phyloP scores from a whole-genome alignment of 208 protist genomes.

The Trypanosoma scelopori region DNA sequence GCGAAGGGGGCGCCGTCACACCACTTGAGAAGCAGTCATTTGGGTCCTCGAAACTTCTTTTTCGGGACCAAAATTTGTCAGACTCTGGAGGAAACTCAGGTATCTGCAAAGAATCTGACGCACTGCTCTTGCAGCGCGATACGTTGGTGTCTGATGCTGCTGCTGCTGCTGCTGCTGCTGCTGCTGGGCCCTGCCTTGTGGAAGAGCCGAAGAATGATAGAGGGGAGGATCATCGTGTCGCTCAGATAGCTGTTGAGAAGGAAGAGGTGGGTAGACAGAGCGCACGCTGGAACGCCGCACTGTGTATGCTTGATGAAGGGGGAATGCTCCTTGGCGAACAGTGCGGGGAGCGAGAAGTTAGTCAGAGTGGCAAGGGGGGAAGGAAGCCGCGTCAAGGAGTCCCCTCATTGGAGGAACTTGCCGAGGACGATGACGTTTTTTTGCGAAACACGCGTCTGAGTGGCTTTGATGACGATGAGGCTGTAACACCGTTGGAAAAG shows the following conservation, averaged over 20 bases:
- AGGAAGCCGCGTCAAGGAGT: not conserved
- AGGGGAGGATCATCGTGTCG: conserved; percentile 2
- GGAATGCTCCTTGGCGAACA: not conserved
- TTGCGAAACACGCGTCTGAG: conserved; percentile 20
- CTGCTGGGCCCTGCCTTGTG: not conserved
- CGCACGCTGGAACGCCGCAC: not conserved
- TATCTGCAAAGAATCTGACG: no score
- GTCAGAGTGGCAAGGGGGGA: not conserved
- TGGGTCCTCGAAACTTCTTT: not conserved
- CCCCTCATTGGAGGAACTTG: not conserved
- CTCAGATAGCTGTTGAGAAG: not conserved
- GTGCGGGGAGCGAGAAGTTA: not conserved
- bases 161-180: not conserved
- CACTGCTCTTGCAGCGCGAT: no score
- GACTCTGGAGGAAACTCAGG: no score
- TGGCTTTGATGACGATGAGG: conserved; percentile 16
- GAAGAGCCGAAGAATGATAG: not conserved
- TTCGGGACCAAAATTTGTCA: no score
- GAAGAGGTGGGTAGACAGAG: not conserved
- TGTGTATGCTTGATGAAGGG: not conserved
- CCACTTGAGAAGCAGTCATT: not conserved
- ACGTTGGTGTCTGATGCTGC: not conserved
- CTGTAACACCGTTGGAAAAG: conserved; percentile 22
- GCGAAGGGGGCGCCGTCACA: not conserved
- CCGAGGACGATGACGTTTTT: conserved; percentile 16